Conservation (phyloP, 768 basidiomycete species). For the Sarcodon aspratus region DNA sequence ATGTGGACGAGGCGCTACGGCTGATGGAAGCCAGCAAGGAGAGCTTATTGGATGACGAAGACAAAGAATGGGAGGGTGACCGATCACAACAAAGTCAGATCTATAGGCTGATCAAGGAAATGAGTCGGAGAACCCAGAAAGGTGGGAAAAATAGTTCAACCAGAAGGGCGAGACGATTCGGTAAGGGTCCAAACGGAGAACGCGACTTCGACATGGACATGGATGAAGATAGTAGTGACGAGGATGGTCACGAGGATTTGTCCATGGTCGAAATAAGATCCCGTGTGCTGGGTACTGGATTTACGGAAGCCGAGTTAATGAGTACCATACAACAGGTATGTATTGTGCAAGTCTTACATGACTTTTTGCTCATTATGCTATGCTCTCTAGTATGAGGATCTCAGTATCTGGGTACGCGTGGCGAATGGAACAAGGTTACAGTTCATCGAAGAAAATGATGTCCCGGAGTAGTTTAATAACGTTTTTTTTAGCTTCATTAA, state of each 20-base stretch:
- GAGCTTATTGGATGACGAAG: conserved; percentile 73
- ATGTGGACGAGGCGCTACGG: conserved; percentile 94
- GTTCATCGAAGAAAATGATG: conserved; percentile 29
- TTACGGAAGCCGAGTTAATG: conserved; percentile 85
- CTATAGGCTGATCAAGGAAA: conserved; percentile 83
- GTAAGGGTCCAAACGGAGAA: conserved; percentile 59
- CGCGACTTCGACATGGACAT: conserved; percentile 61
- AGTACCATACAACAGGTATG: conserved; percentile 74
- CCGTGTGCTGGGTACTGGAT: conserved; percentile 77
- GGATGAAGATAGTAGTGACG: conserved; percentile 28
- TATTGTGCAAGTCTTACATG: conserved; percentile 4
- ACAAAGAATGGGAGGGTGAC: conserved; percentile 60
- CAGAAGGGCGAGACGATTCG: conserved; percentile 41
- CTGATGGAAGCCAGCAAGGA: conserved; percentile 97
- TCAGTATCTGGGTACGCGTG: conserved; percentile 73
- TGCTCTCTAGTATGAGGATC: conserved; percentile 65
- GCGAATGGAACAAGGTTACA: conserved; percentile 76
- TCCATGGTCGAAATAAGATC: conserved; percentile 82
- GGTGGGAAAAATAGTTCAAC: conserved; percentile 22
- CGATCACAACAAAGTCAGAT: conserved; percentile 75
- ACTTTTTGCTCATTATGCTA: conserved; percentile 6
- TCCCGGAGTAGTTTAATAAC: no score
- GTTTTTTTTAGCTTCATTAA: no score
- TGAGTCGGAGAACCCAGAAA: conserved; percentile 35
- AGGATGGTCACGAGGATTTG: conserved; percentile 49